Percentiles rank a stretch among this genome's conserved stretches.
Conservation (phyloP, 2,329 filamentous ascomycete genomes). For the Cytospora chrysosperma region DNA sequence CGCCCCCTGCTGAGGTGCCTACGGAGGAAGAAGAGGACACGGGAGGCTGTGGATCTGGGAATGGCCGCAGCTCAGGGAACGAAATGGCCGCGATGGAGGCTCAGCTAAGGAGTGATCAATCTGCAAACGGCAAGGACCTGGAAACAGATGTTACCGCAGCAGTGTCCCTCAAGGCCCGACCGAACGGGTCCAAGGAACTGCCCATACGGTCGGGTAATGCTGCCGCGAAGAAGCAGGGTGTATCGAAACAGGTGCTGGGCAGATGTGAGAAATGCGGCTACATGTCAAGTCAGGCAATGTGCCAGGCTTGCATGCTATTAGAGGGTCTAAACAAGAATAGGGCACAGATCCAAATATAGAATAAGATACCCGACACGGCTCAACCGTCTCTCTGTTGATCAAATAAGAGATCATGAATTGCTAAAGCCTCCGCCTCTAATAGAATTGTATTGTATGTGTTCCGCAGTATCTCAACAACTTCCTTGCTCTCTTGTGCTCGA, state of each 20-base stretch:
- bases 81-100: constrained; percentile 84
- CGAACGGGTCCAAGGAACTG: constrained; percentile 28
- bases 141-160: constrained; percentile 65
- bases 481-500: constrained; percentile 6
- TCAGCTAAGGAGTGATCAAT: constrained; percentile 64
- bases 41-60: constrained; percentile 74
- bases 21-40: constrained; percentile 59
- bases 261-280: constrained; percentile 89
- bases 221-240: constrained; percentile 31
- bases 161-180: constrained; percentile 37
- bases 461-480: not conserved
- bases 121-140: constrained; percentile 46
- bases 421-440: not conserved
- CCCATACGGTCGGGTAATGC: constrained; percentile 26
- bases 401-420: not conserved
- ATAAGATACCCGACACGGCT: constrained; percentile 10
- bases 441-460: not conserved
- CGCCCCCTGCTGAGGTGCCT: constrained; percentile 33
- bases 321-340: constrained; percentile 86
- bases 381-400: not conserved
- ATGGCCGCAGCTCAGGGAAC: constrained; percentile 64
- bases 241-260: constrained; percentile 71
- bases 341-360: constrained; percentile 55
- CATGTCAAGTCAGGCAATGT: constrained; percentile 89
- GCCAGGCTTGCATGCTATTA: constrained; percentile 88